A percentile compares a stretch with the other conserved stretches of the same genome.
Conservation (phyloP, 1,284 basidiomycete genomes). For the Veloporphyrellus conicus region DNA sequence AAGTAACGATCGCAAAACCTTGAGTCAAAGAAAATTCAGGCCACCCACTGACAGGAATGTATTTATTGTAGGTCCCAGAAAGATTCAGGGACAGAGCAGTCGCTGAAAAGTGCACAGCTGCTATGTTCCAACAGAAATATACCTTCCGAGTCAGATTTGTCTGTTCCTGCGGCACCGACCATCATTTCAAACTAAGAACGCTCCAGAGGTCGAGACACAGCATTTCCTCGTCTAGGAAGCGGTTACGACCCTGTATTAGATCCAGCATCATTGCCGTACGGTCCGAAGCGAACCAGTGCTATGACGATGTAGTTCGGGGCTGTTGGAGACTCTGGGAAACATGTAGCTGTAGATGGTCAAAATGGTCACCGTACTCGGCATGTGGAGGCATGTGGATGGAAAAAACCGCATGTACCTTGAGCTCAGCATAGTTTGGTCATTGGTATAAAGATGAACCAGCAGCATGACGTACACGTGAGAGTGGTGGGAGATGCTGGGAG, state of each 20-base stretch:
- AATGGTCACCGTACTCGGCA: background rate
- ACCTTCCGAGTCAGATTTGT: background rate
- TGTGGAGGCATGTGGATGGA: background rate
- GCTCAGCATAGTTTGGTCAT: background rate
- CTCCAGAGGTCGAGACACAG: background rate
- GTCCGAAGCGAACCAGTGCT: background rate
- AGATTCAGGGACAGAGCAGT: background rate
- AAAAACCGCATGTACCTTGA: background rate
- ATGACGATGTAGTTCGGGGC: background rate
- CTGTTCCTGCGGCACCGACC: background rate
- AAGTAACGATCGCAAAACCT: no score
- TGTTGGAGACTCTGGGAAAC: background rate
- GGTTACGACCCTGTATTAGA: background rate
- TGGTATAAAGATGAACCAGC: background rate
- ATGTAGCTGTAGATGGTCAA: background rate
- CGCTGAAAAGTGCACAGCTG: background rate
- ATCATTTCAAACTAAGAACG: background rate
- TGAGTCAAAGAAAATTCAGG: no score
- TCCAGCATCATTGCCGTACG: background rate
- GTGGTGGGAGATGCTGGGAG: no score
- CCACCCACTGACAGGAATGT: no score
- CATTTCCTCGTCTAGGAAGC: background rate
- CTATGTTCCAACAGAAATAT: background rate
- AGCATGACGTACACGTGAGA: background rate
- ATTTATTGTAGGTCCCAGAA: no score